A percentile compares a stretch with the other conserved stretches of the same genome.
phyloP scores from a whole-genome alignment of 768 basidiomycete genomes.

The Clitopilus hobsonii region DNA sequence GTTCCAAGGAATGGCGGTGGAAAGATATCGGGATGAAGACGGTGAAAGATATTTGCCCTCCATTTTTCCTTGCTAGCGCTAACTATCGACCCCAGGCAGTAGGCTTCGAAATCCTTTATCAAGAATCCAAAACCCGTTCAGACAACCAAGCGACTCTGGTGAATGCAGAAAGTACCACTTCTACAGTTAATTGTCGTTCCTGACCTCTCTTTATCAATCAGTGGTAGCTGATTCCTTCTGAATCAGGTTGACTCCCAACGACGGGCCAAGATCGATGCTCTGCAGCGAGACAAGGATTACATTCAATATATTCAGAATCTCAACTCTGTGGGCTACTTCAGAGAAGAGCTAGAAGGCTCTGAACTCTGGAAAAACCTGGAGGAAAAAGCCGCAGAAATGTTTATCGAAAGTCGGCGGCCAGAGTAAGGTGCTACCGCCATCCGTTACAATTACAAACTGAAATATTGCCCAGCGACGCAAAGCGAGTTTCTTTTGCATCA shows the following conservation, averaged over 20 bases:
- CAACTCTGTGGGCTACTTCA: constrained; percentile 67
- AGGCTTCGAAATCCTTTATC: constrained; percentile 96
- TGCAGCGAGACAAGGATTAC: constrained; percentile 67
- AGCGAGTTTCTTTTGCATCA: constrained; percentile 72
- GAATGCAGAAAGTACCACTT: constrained; percentile 29
- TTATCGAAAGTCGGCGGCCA: constrained; percentile 53
- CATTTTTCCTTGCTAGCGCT: constrained; percentile 3
- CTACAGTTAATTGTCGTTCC: constrained; percentile 39
- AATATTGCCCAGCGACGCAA: constrained; percentile 37
- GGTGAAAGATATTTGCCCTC: constrained; percentile 34
- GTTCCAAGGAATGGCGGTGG: constrained; percentile 68
- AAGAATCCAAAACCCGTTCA: constrained; percentile 67
- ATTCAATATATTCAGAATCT: constrained; percentile 67
- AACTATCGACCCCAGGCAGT: constrained; percentile 52
- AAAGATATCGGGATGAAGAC: constrained; percentile 92
- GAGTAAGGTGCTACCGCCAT: constrained; percentile 49
- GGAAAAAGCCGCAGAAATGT: constrained; percentile 61
- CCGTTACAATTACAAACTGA: not conserved
- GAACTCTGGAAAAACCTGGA: constrained; percentile 72
- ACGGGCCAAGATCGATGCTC: constrained; percentile 63
- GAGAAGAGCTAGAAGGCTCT: constrained; percentile 73
- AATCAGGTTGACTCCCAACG: constrained; percentile 28
- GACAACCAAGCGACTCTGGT: constrained; percentile 23
- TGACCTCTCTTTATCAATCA: not conserved
- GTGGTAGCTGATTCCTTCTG: not conserved